Evolutionary conservation across 805 yeast species (phyloP), one percentile per base, ranked within the genome.

Genomic region (Kluyveromyces lactis): DNA sequence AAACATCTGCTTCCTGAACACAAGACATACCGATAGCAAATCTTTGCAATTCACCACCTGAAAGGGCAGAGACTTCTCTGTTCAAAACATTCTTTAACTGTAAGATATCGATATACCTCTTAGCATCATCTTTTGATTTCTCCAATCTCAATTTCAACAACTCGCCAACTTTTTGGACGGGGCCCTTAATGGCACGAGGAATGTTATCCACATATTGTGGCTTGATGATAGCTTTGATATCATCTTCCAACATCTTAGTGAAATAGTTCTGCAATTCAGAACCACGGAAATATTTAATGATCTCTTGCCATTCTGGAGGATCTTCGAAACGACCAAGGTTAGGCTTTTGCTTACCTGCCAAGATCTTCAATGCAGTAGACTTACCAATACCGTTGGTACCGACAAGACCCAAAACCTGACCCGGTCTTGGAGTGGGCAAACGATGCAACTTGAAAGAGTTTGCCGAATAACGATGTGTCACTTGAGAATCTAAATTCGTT

Each of bases 381-480:
- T 92, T 92, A 56, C 98, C 98, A 58, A 92, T 92, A 87, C 98
- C 98, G 71, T 92, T 92, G 45, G 97, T 86, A 56, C 98, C 98
- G 38, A 92, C 98, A 51, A 92, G 75, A 51, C 98, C 98, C 49
- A 92, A 72, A 23, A 92, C 98, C 68, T 92, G 98, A 45, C 97
- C 97, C 2, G 98, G 97, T 68, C 98, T 84, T 47, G 98, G 98
- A 42, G 95, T 89, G 18, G 98, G 98, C 56, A 92, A 73, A 65
- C 98, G 77, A 64, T 92, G 98, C 58, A 92, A 75, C 66, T 92
- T 92, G 79, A 92, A 92, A 41, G 96, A 86, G 66, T 92, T 92
- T 40, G 97, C 98, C 36, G 96, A 86, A 66, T 92, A 92, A 71
- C 98, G 79, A 66, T 92, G 97, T 28, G 97, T 87, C 41, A 89